Conservation (phyloP, 352 stramenopile genomes). For the Globisporangium parvum region DNA sequence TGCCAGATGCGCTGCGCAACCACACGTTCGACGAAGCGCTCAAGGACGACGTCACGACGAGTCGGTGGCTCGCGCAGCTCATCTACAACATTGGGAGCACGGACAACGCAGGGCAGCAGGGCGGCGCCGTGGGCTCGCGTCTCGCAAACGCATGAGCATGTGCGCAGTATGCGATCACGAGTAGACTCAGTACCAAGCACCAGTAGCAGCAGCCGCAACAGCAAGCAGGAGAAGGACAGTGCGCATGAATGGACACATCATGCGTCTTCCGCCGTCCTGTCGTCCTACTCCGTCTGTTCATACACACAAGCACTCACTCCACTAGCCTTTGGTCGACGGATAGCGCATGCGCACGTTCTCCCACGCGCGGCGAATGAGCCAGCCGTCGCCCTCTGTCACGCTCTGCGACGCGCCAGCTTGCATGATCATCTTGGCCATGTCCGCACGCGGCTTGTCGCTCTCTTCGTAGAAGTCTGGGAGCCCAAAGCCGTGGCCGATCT, state of each 20-base stretch:
- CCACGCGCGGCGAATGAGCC: constrained; percentile 17
- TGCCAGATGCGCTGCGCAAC: constrained; percentile 92
- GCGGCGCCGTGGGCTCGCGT: constrained; percentile 12
- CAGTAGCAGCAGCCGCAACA: neutral
- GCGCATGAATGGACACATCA: neutral
- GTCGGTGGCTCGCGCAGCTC: constrained; percentile 94
- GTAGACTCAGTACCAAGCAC: neutral
- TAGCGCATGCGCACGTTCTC: constrained; percentile 16
- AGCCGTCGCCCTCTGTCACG: constrained; percentile 18
- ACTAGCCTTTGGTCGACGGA: constrained; percentile 12
- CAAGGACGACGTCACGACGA: constrained; percentile 95
- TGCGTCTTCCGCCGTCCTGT: no score
- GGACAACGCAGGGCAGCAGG: constrained; percentile 8
- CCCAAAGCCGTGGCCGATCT: constrained; percentile 28
- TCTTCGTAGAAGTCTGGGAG: no score
- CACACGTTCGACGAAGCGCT: constrained; percentile 93
- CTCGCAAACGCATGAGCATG: constrained; percentile 15
- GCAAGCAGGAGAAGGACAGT: no score
- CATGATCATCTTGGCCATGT: constrained; percentile 22
- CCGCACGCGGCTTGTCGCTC: constrained; percentile 9
- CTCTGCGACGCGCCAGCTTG: constrained; percentile 16
- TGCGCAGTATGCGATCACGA: neutral
- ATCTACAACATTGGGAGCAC: constrained; percentile 86
- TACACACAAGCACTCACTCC: no score
- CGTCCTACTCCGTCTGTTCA: no score